phyloP scores from a whole-genome alignment of 2,329 filamentous ascomycete genomes.

The Meredithiella fracta region DNA sequence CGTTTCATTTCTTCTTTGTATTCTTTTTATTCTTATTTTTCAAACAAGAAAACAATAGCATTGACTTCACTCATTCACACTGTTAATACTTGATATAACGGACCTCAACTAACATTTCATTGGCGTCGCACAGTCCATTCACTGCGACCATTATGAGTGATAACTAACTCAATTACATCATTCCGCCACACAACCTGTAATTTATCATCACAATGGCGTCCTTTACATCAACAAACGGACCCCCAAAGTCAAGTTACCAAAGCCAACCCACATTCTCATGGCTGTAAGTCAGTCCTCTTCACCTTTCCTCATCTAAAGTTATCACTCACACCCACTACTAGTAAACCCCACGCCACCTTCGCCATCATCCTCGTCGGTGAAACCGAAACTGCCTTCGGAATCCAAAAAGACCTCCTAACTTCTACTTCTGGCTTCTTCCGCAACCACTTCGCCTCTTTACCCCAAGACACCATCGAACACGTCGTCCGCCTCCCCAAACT shows the following conservation, averaged over 20 bases:
- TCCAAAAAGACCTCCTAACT: conserved; percentile 43
- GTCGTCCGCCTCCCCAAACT: conserved; percentile 34
- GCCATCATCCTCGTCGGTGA: conserved; percentile 38
- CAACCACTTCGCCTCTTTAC: conserved; percentile 25
- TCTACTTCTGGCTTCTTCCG: conserved; percentile 33
- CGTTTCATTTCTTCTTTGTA: no score
- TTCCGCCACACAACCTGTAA: no score
- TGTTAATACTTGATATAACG: no score
- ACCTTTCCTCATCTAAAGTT: not conserved
- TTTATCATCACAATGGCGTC: conserved; percentile 4
- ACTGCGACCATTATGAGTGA: no score
- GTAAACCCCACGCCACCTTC: conserved; percentile 37
- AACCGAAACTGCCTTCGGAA: conserved; percentile 36
- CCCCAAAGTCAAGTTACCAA: not conserved
- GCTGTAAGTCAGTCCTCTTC: conserved; percentile 14
- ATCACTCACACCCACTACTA: conserved; percentile 7
- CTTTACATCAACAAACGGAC: conserved; percentile 6
- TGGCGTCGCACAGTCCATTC: no score
- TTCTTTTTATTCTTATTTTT: not conserved
- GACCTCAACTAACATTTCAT: no score
- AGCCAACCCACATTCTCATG: conserved; percentile 14
- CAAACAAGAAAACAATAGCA: not conserved
- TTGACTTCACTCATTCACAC: not conserved
- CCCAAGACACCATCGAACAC: conserved; percentile 29
- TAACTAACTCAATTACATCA: no score